These are phyloP conservation scores for Amphibolis antarctica DNA, from an alignment of 106 monocot species.

Conservation along the genomic window DNA sequence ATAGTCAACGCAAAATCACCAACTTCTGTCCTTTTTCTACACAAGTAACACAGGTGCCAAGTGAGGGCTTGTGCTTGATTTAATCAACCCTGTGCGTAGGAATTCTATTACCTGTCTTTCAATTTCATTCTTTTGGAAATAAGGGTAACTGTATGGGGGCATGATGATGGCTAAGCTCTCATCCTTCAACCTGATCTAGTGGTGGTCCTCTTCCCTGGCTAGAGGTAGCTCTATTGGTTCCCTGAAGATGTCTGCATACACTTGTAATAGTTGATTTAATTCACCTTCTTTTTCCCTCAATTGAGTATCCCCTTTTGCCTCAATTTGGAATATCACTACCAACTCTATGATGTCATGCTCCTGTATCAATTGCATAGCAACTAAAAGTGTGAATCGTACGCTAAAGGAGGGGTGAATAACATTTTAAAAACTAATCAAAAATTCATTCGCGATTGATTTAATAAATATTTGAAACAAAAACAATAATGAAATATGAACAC, in stretches of 20 bases:
- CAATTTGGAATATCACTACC: too few relatives aligned
- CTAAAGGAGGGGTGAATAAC: too few relatives aligned
- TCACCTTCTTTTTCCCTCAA: too few relatives aligned
- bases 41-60: neutral
- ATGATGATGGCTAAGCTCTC: neutral
- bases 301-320: too few relatives aligned
- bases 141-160: neutral
- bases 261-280: neutral
- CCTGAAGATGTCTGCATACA: neutral
- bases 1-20: conserved; percentile 1
- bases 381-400: too few relatives aligned
- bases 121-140: neutral
- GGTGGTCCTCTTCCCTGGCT: neutral
- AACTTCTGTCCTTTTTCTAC: neutral
- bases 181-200: too few relatives aligned
- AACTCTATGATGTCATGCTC: too few relatives aligned
- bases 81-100: neutral
- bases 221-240: neutral
- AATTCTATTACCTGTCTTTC: neutral
- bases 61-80: neutral
- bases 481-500: too few relatives aligned
- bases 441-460: too few relatives aligned
- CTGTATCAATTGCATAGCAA: too few relatives aligned
- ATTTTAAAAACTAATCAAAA: too few relatives aligned
- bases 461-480: too few relatives aligned